Evolutionary conservation across 352 stramenopile species (phyloP).

Genomic region (Pythium biforme): DNA sequence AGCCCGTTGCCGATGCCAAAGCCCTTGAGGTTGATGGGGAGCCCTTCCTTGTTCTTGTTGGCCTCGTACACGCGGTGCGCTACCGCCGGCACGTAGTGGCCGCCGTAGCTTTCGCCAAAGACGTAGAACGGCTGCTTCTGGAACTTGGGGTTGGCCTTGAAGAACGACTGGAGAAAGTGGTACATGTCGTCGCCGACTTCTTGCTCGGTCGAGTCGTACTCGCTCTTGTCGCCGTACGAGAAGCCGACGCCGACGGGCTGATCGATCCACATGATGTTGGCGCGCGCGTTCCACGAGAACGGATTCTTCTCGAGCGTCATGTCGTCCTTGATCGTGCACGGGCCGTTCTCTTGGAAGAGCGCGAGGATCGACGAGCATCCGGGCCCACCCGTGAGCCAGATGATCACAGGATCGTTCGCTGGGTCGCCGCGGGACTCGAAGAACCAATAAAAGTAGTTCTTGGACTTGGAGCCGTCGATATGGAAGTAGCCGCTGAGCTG

Average conservation of each 20-base stretch:
- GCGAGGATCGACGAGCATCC: slow-evolving; percentile 93
- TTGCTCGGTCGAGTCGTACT: slow-evolving; percentile 90
- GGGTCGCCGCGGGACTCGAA: slow-evolving; percentile 90
- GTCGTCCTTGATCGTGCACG: slow-evolving; percentile 92
- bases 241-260: slow-evolving; percentile 95
- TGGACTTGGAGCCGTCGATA: slow-evolving; percentile 76
- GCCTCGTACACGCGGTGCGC: slow-evolving; percentile 69
- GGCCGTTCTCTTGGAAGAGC: slow-evolving; percentile 95
- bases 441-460: slow-evolving; percentile 98
- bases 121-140: slow-evolving; percentile 91
- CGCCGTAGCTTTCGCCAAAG: slow-evolving; percentile 91
- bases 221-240: slow-evolving; percentile 87
- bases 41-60: slow-evolving; percentile 61
- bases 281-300: slow-evolving; percentile 92
- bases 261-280: slow-evolving; percentile 97
- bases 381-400: slow-evolving; percentile 97
- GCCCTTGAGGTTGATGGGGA: slow-evolving; percentile 90
- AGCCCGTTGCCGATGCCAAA: slow-evolving; percentile 97
- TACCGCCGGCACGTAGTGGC: slow-evolving; percentile 93
- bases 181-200: slow-evolving; percentile 95
- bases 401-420: slow-evolving; percentile 89
- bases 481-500: slow-evolving; percentile 86
- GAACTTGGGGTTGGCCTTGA: slow-evolving; percentile 90
- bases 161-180: slow-evolving; percentile 95
- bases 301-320: slow-evolving; percentile 86